These are phyloP conservation scores for Metarhizium album DNA, from an alignment of 2,329 filamentous ascomycete genomes.

Conservation along the genomic window DNA sequence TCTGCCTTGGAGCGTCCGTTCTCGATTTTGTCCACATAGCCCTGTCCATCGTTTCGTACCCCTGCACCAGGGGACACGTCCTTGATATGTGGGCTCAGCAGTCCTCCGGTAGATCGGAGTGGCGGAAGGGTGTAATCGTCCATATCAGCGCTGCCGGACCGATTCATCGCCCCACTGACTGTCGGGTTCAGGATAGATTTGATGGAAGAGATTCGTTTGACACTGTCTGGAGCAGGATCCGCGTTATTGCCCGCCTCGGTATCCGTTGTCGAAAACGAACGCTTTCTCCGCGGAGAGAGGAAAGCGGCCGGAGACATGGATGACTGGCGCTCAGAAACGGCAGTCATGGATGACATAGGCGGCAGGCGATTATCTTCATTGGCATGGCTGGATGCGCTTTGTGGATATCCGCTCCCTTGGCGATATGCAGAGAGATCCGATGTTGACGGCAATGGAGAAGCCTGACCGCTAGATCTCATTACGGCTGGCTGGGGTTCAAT, in stretches of 20 bases:
- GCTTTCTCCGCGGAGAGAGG: conserved; percentile 49
- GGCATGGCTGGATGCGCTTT: conserved; percentile 28
- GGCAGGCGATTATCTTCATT: conserved; percentile 49
- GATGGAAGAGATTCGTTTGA: conserved; percentile 61
- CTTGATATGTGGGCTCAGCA: background rate
- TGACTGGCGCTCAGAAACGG: conserved; percentile 37
- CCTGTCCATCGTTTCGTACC: conserved; percentile 5
- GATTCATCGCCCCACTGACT: conserved; percentile 12
- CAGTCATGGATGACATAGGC: conserved; percentile 38
- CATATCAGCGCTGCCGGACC: conserved; percentile 24
- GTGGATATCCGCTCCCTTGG: conserved; percentile 29
- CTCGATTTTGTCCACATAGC: conserved; percentile 24
- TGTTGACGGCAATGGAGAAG: conserved; percentile 30
- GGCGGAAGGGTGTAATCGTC: conserved; percentile 30
- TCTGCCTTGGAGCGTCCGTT: conserved; percentile 47
- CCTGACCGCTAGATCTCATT: conserved; percentile 30
- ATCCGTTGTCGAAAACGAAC: conserved; percentile 54
- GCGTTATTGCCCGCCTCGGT: conserved; percentile 31
- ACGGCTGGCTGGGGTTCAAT: conserved; percentile 34
- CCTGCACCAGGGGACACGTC: conserved; percentile 18
- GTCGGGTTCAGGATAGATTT: conserved; percentile 62
- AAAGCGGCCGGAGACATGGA: conserved; percentile 52
- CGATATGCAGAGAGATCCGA: conserved; percentile 42
- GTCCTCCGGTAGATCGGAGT: conserved; percentile 29
- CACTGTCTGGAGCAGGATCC: conserved; percentile 33